Percentiles rank a stretch among this genome's conserved stretches.
phyloP scores from a whole-genome alignment of 148 eudicot species.

The Persicaria maculosa region DNA sequence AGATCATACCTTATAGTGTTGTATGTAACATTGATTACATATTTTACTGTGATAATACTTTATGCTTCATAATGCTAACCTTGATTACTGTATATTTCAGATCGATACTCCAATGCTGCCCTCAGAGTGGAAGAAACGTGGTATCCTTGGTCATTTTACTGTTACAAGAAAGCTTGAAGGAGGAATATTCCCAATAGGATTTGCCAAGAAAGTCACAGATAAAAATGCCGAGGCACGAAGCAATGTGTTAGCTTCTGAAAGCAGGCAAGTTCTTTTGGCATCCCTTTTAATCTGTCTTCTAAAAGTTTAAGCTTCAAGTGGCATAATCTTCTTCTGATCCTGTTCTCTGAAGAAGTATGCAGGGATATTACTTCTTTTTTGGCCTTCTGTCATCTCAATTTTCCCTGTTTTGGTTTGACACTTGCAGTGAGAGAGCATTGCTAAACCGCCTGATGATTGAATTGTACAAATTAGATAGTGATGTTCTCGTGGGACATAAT shows the following conservation, averaged over 20 bases:
- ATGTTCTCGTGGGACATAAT: conserved; percentile 95
- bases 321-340: background rate
- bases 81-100: conserved; percentile 32
- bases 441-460: conserved; percentile 75
- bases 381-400: background rate
- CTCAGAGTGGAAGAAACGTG: conserved; percentile 79
- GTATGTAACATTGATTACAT: background rate
- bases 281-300: background rate
- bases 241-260: conserved; percentile 52
- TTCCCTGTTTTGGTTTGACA: conserved; percentile 2
- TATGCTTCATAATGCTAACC: background rate
- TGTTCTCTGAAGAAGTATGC: conserved; percentile 12
- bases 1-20: background rate
- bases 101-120: conserved; percentile 79
- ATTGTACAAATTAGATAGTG: conserved; percentile 85
- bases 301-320: background rate
- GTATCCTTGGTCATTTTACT: conserved; percentile 80
- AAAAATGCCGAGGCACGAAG: conserved; percentile 65
- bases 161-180: conserved; percentile 88
- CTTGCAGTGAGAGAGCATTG: conserved; percentile 87
- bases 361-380: conserved; percentile 37
- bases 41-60: background rate
- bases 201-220: conserved; percentile 55
- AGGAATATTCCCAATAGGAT: conserved; percentile 77
- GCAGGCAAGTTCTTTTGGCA: conserved; percentile 47